These are phyloP conservation scores for Madurella mycetomatis DNA, from an alignment of 2,329 filamentous ascomycete genomes.

Conservation along the genomic window DNA sequence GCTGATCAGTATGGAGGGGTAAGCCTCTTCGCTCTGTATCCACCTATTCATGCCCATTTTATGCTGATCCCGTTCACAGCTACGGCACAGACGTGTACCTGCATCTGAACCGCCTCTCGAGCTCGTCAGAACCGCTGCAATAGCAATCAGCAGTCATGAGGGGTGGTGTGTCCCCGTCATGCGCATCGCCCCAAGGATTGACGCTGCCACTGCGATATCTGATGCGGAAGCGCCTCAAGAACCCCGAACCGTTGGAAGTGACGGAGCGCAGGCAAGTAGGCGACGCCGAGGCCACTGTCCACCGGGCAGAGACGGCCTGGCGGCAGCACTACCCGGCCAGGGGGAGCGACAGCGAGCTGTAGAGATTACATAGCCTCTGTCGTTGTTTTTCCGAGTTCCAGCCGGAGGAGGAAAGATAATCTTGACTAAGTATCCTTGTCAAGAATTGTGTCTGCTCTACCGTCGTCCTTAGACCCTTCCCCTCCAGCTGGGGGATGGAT, in stretches of 20 bases:
- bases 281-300: constrained; percentile 74
- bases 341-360: constrained; percentile 22
- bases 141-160: constrained; percentile 90
- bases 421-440: not conserved
- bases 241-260: constrained; percentile 55
- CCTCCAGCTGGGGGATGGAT: no score
- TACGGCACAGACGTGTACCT: constrained; percentile 99
- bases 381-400: not conserved
- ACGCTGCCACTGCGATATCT: constrained; percentile 51
- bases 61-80: constrained; percentile 41
- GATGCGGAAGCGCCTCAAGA: constrained; percentile 65
- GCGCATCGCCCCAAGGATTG: constrained; percentile 54
- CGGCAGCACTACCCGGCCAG: constrained; percentile 4
- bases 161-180: constrained; percentile 41
- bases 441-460: no score
- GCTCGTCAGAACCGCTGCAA: constrained; percentile 93
- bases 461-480: no score
- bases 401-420: not conserved
- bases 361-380: not conserved
- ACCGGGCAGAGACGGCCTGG: constrained; percentile 30
- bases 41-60: not conserved
- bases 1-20: constrained; percentile 99
- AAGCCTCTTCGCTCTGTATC: constrained; percentile 36
- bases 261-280: constrained; percentile 87
- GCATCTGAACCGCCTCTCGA: constrained; percentile 91